A percentile compares a stretch with the other conserved stretches of the same genome.
Conservation (phyloP, 2,329 filamentous ascomycete species). For the Tolypocladium nubicola region DNA sequence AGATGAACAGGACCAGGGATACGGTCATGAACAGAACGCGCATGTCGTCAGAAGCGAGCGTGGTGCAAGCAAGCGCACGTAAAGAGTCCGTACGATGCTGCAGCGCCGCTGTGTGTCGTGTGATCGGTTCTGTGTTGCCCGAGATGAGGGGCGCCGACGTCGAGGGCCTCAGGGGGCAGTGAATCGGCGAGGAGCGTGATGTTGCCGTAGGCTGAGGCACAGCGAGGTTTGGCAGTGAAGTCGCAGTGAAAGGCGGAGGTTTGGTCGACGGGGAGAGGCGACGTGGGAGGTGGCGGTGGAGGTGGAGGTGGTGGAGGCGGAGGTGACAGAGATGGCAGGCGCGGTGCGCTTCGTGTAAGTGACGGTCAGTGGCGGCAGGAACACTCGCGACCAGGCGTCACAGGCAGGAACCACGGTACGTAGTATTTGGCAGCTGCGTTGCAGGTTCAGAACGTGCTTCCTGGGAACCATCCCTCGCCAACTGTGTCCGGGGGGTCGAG, state of each 20-base stretch:
- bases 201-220: neutral
- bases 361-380: neutral
- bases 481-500: neutral
- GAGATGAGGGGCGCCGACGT: neutral
- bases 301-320: neutral
- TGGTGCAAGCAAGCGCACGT: neutral
- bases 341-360: neutral
- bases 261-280: neutral
- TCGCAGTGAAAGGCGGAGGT: neutral
- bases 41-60: slow-evolving; percentile 1
- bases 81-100: neutral
- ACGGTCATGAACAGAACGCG: neutral
- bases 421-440: neutral
- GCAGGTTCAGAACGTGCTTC: neutral
- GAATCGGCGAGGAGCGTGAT: neutral
- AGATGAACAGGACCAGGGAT: neutral
- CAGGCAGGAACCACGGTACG: neutral
- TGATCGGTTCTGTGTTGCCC: slow-evolving; percentile 1
- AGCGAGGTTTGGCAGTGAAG: neutral
- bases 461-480: slow-evolving; percentile 1
- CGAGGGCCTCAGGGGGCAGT: neutral
- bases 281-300: neutral
- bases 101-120: neutral
- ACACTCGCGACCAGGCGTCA: neutral
- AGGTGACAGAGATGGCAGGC: neutral